These are phyloP conservation scores for Byssochlamys sp. DNA, from an alignment of 2,329 filamentous ascomycete species.

Conservation along the genomic window DNA sequence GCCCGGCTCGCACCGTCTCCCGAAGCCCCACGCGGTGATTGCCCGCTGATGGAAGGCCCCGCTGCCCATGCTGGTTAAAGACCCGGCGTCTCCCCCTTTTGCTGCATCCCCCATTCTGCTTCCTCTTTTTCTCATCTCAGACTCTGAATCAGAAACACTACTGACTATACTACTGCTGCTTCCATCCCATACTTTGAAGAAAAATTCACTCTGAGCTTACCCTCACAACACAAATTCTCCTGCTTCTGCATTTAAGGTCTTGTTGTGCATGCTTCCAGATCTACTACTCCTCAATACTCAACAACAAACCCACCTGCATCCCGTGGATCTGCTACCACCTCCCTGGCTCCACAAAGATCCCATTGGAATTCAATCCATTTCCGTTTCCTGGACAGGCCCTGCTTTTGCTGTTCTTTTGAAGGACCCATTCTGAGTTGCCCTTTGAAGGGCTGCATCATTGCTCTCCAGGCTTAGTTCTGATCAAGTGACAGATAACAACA, in stretches of 20 bases:
- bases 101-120: slow-evolving; percentile 1
- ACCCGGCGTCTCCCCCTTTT: slow-evolving; percentile 5
- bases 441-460: slow-evolving; percentile 4
- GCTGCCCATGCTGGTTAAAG: slow-evolving; percentile 4
- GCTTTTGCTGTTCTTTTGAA: slow-evolving; percentile 15
- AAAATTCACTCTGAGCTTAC: not conserved
- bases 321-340: slow-evolving; percentile 6
- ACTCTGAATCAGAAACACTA: slow-evolving; percentile 1
- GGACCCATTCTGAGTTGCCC: slow-evolving; percentile 2
- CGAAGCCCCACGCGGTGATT: slow-evolving; percentile 1
- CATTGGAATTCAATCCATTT: slow-evolving; percentile 6
- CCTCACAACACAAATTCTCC: not conserved
- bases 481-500: slow-evolving; percentile 24
- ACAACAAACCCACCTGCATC: slow-evolving; percentile 1
- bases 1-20: not conserved
- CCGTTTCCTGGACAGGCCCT: slow-evolving; percentile 12
- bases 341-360: slow-evolving; percentile 1
- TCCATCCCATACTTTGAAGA: not conserved
- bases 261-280: not conserved
- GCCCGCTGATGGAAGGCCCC: no score
- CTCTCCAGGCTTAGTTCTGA: slow-evolving; percentile 17
- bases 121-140: slow-evolving; percentile 1
- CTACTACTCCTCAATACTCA: not conserved
- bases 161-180: not conserved
- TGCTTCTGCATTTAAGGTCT: not conserved